These are phyloP conservation scores for Datura wrightii DNA, from an alignment of 257 asterid species.

Conservation along the genomic window DNA sequence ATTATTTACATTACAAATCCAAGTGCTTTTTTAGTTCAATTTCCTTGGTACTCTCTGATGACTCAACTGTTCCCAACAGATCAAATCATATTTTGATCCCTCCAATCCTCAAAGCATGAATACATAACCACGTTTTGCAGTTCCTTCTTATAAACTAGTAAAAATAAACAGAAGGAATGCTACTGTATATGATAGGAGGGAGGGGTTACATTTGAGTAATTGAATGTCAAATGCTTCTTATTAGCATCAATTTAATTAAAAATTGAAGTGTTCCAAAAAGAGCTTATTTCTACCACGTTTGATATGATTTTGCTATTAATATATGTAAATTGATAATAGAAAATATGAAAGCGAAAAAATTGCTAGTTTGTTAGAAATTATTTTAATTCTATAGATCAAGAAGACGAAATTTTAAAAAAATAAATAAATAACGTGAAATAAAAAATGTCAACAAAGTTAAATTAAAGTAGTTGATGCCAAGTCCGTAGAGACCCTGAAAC, in stretches of 20 bases:
- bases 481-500: background rate
- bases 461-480: background rate
- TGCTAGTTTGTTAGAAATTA: background rate
- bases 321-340: background rate
- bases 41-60: too few relatives aligned
- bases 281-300: background rate
- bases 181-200: too few relatives aligned
- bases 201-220: too few relatives aligned
- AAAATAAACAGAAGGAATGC: too few relatives aligned
- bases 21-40: too few relatives aligned
- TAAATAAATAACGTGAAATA: background rate
- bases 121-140: too few relatives aligned
- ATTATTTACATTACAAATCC: too few relatives aligned
- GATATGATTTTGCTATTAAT: background rate
- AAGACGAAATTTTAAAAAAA: background rate
- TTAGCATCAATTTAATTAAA: background rate
- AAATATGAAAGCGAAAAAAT: background rate
- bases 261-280: background rate
- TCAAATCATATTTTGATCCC: too few relatives aligned
- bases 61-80: too few relatives aligned
- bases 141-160: too few relatives aligned
- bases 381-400: background rate
- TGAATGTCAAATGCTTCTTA: too few relatives aligned
- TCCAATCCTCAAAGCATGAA: too few relatives aligned
- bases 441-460: background rate